Base-by-base conservation (phyloP, 2,329 filamentous ascomycete genomes). In the Apiospora kogelbergensis region DNA sequence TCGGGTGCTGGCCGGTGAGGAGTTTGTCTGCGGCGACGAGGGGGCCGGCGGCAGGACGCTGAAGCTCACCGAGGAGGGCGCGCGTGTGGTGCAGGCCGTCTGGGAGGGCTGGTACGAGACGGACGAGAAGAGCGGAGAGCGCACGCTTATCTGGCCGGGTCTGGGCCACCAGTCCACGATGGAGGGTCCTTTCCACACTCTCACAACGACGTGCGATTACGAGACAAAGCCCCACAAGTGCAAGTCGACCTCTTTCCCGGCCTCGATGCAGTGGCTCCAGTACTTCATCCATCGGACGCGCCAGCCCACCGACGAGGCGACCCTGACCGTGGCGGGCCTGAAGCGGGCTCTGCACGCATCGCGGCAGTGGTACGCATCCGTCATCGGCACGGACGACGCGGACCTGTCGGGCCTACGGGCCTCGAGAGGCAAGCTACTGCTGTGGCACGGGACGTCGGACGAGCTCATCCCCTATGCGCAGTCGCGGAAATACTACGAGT, bases 281-380 rank as follows among this genome's bases (percentile, higher is more conserved):
- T 57, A 42, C 46, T 67, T 67, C 37, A 1, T 63, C n/a, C 53
- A 41, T 33, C 48, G 41, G 46, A 57, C 40, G 45, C 45, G 37
- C 46, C 33, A 40, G 46, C 22, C 63, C 40, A 3, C 20, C n/a
- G 66, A 44, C 46, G 24, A 26, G 37, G 9, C 66, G 33, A 67
- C 48, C 30, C 22, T 67, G 24, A 60, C 40, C 33, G 6, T 17
- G 2, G 33, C 66, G 1, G 22, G 41, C 37, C 33, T 67, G 33
- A 41, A 48, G 17, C 30, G 20, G 9, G 44, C 53, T 15, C 48
- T 67, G 45, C 46, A 42, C 37, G 17, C 48, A 30, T 67, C 66
- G 33, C 45, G 15, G 46, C 66, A 67, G 66, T 60, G 66, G 66
- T 67, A 67, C 46, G 33, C 24, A 1, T 60, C 66, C 6, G n/a